Evolutionary conservation across 192 early-diverging fungal species (phyloP), one percentile per base, ranked within the genome.

Genomic region (Pilobolus umbonatus): DNA sequence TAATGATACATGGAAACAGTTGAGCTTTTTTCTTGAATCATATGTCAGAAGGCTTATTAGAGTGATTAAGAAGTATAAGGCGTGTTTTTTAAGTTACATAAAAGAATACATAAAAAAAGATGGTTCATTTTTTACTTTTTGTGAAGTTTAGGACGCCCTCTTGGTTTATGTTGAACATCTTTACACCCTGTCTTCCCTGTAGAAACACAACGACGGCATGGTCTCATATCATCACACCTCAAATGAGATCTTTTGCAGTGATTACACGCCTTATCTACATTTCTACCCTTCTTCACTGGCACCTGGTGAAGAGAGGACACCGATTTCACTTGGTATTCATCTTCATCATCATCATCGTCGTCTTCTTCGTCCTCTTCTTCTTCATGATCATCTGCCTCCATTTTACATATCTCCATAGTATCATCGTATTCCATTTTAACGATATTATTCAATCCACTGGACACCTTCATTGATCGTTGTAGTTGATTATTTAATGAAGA

Each of bases 131-230:
- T 43, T 42, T 61, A 56, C 25, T 70, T 70, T 36, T 65, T 70
- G 19, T 57, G 60, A 25, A 71, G 52, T 39, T 58, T 72, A 38
- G 70, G 70, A 9, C 70, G 36, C 11, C 70, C 70, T 38, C 70
- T 60, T n/a, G 70, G 70, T 38, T 72, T 72, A 45, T 72, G 70
- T 30, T 72, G 51, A 10, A 72, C 70, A 59, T 72, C 70, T 34
- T 67, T 55, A 43, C 70, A 72, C 14, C 64, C 70, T 3, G 53
- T 62, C 29, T 72, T 72, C 4, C 70, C 70, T 0, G 70, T 67
- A 10, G 64, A 52, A 7, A 67, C 57, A 48, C 70, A 72, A 6
- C 70, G 54, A 12, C 55, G 55, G 43, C 70, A 72, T 8, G 70
- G 70, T 21, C 70, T 34, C 56, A 61, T 55, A 43, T 72, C 57